Conservation (phyloP, 208 protist genomes). For the Perkinsela sp. region DNA sequence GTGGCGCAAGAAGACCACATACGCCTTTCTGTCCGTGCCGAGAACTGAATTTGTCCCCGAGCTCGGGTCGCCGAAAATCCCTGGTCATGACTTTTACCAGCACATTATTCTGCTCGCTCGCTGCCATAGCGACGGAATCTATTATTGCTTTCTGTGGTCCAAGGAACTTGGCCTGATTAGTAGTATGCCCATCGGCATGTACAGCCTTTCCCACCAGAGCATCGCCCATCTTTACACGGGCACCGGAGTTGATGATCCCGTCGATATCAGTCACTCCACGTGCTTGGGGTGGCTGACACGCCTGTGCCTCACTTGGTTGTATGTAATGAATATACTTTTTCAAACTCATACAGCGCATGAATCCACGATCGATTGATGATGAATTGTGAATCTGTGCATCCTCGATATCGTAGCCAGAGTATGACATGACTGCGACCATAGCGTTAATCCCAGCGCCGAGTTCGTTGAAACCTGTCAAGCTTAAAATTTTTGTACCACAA, state of each 20-base stretch:
- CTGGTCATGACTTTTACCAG: constrained; percentile 77
- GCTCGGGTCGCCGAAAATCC: constrained; percentile 73
- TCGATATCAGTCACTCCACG: no score
- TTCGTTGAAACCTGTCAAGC: constrained; percentile 72
- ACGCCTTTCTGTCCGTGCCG: constrained; percentile 93
- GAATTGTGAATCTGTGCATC: constrained; percentile 89
- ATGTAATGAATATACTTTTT: constrained; percentile 63
- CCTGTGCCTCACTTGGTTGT: constrained; percentile 20
- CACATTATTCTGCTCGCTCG: constrained; percentile 42
- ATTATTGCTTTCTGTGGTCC: constrained; percentile 71
- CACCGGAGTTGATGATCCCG: constrained; percentile 63
- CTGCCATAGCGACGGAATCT: constrained; percentile 72
- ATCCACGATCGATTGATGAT: constrained; percentile 73
- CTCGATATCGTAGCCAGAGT: constrained; percentile 95
- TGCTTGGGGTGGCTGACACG: no score
- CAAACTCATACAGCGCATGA: constrained; percentile 58
- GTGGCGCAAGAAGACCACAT: constrained; percentile 73
- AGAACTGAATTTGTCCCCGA: constrained; percentile 91
- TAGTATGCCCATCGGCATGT: constrained; percentile 7
- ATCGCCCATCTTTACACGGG: constrained; percentile 49
- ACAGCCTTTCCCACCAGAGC: constrained; percentile 62
- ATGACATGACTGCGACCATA: constrained; percentile 78
- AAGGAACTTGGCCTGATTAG: constrained; percentile 16
- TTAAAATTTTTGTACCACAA: constrained; percentile 61
- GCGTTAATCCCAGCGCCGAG: constrained; percentile 82